Evolutionary conservation across 2,329 filamentous ascomycete species (phyloP).

Genomic region (Gyromitra esculenta): DNA sequence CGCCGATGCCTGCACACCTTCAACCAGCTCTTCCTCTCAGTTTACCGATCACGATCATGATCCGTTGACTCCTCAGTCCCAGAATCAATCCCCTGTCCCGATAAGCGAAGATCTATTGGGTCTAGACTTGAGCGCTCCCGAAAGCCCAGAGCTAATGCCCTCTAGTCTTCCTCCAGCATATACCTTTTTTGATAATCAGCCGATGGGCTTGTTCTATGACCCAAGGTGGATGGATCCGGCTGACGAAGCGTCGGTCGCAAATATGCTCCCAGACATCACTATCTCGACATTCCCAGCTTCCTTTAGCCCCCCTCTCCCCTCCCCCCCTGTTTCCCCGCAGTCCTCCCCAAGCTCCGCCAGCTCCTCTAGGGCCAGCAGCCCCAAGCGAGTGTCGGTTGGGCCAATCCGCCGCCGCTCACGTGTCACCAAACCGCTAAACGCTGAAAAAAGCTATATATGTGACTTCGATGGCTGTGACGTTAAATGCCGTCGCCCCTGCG

Average conservation of each 20-base stretch:
- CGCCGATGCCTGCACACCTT: neutral
- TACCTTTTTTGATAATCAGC: too few species aligned
- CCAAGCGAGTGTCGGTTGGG: neutral
- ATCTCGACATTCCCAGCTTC: neutral
- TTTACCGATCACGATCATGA: neutral
- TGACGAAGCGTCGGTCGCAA: neutral
- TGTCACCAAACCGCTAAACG: neutral
- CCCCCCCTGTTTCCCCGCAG: neutral
- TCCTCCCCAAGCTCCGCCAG: neutral
- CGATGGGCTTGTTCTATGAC: neutral
- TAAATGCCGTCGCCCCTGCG: conserved; percentile 26
- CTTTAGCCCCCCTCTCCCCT: neutral
- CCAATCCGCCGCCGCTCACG: conserved; percentile 12
- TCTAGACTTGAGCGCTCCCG: neutral
- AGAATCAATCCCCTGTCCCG: too few species aligned
- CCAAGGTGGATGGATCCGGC: neutral
- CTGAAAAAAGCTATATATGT: conserved; percentile 8
- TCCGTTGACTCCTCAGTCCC: neutral
- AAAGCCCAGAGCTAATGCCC: neutral
- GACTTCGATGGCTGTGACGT: conserved; percentile 28
- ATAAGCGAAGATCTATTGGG: neutral
- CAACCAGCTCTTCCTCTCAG: neutral
- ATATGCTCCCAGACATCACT: neutral
- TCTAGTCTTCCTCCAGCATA: neutral
- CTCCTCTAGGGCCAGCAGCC: neutral